A percentile compares a stretch with the other conserved stretches of the same genome.
These are phyloP conservation scores for Aureobasidium subglaciale DNA, from an alignment of 2,329 filamentous ascomycete genomes.

Conservation along the genomic window DNA sequence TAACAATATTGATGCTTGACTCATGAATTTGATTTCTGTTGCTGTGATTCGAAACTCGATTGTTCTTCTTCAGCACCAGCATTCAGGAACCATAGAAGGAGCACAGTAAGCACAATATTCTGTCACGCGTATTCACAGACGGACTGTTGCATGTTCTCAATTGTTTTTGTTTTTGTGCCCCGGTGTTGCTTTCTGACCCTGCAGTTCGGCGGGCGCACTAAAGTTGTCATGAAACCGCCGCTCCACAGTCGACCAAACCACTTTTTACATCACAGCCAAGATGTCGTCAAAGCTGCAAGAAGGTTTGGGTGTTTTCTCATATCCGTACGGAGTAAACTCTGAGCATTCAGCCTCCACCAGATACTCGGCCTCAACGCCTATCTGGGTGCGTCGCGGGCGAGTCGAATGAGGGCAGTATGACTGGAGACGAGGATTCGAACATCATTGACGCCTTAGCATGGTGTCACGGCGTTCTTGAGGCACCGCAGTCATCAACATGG, in stretches of 20 bases:
- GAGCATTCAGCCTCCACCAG: background rate
- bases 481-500: background rate
- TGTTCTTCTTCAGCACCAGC: background rate
- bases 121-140: background rate
- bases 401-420: background rate
- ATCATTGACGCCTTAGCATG: background rate
- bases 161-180: background rate
- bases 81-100: too few species aligned
- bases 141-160: background rate
- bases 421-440: background rate
- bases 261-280: background rate
- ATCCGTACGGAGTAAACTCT: background rate
- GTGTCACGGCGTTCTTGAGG: background rate
- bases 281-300: background rate
- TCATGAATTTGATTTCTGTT: background rate
- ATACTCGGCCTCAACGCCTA: background rate
- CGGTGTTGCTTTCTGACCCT: constrained; percentile 10
- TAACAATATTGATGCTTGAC: background rate
- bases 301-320: background rate
- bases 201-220: constrained; percentile 13
- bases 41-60: background rate
- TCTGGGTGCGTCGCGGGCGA: background rate
- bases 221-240: constrained; percentile 13
- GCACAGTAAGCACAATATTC: background rate
- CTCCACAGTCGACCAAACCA: constrained; percentile 12